Percentiles rank a stretch among this genome's conserved stretches.
These are phyloP conservation scores for Hydnomerulius pinastri DNA, from an alignment of 768 basidiomycete species.

Conservation along the genomic window DNA sequence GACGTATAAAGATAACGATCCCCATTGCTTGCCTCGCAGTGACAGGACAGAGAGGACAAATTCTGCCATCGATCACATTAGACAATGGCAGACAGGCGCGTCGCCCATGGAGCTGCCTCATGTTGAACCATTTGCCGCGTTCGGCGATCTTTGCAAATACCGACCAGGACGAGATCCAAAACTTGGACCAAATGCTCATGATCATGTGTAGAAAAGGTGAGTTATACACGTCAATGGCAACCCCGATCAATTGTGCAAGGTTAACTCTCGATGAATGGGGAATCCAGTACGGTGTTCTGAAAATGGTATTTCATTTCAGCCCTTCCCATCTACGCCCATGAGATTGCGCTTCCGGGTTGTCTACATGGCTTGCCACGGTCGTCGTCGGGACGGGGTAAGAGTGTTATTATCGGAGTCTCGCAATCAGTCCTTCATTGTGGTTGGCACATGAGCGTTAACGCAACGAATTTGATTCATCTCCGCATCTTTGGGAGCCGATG, in stretches of 20 bases:
- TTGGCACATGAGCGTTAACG: conserved; percentile 4
- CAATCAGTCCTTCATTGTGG: neutral
- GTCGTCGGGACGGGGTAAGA: conserved; percentile 23
- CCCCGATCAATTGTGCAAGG: conserved; percentile 33
- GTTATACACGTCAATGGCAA: conserved; percentile 13
- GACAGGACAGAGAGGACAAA: too few relatives aligned
- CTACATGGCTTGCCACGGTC: conserved; percentile 4
- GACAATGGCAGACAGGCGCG: neutral
- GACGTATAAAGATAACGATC: neutral
- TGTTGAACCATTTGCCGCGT: conserved; percentile 13
- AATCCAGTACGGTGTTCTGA: conserved; percentile 16
- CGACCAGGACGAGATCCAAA: conserved; percentile 6
- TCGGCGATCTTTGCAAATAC: conserved; percentile 20
- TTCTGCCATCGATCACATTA: neutral
- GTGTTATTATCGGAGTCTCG: conserved; percentile 5
- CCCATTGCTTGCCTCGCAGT: neutral
- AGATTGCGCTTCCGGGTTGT: conserved; percentile 18
- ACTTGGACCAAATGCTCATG: conserved; percentile 7
- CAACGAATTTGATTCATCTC: conserved; percentile 29
- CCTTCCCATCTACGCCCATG: neutral
- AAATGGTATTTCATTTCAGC: conserved; percentile 11
- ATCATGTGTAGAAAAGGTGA: conserved; percentile 8
- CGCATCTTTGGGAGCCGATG: conserved; percentile 21
- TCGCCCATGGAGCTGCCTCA: neutral
- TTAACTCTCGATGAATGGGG: conserved; percentile 30